phyloP scores from a whole-genome alignment of 768 basidiomycete species.

The Rhodotorula taiwanensis region DNA sequence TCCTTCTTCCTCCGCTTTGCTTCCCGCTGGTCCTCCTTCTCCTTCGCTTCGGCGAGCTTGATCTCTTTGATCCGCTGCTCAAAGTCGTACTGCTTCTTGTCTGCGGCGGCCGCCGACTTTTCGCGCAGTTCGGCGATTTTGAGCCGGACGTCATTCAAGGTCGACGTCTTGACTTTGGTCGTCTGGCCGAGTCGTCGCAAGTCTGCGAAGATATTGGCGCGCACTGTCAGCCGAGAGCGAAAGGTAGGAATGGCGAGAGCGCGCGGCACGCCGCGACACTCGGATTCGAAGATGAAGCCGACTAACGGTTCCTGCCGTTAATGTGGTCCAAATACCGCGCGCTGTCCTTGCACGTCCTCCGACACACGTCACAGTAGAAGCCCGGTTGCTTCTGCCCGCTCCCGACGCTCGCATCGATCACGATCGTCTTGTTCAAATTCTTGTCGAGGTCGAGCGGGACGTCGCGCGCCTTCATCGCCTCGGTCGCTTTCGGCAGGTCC shows the following conservation, averaged over 20 bases:
- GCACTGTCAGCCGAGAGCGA: neutral
- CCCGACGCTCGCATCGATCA: constrained; percentile 62
- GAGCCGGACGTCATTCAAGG: constrained; percentile 82
- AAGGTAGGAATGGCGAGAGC: neutral
- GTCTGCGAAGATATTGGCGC: constrained; percentile 53
- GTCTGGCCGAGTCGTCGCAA: constrained; percentile 90
- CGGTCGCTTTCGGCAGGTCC: constrained; percentile 85
- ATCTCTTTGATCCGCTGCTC: constrained; percentile 78
- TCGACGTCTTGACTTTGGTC: constrained; percentile 81
- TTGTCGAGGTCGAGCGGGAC: constrained; percentile 80
- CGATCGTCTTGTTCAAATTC: constrained; percentile 89
- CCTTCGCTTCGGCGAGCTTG: constrained; percentile 18
- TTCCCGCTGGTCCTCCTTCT: constrained; percentile 40
- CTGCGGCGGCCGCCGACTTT: constrained; percentile 72
- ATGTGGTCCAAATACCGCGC: constrained; percentile 92
- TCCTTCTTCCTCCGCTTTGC: constrained; percentile 66
- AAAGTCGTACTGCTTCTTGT: constrained; percentile 90
- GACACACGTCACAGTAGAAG: constrained; percentile 88
- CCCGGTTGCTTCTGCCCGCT: constrained; percentile 87
- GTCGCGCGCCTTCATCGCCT: constrained; percentile 84
- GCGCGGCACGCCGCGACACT: too few relatives aligned
- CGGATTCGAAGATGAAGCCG: neutral
- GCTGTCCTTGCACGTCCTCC: constrained; percentile 85
- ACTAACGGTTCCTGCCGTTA: constrained; percentile 85
- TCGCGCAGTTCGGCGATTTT: constrained; percentile 82